Evolutionary conservation across 768 basidiomycete genomes (phyloP).

Genomic region (Rhizopogon sp.): DNA sequence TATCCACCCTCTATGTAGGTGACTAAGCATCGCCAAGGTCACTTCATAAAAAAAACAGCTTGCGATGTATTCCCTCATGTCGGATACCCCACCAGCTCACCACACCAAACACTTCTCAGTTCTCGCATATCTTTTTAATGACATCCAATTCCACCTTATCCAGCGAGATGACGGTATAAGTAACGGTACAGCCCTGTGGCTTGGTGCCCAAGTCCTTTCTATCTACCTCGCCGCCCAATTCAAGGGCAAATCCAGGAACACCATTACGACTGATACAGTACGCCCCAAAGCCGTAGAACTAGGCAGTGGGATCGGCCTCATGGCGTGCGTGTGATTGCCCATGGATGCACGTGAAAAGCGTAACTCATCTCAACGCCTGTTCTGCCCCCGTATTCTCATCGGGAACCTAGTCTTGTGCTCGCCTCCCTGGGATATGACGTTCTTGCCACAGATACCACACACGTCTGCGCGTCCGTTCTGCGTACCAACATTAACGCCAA

Average conservation of each 20-base stretch:
- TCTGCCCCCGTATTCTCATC: not conserved
- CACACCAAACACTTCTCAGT: slow-evolving; percentile 55
- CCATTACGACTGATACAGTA: not conserved
- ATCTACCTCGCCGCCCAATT: slow-evolving; percentile 47
- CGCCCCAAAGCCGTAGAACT: slow-evolving; percentile 60
- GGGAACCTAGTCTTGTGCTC: slow-evolving; percentile 49
- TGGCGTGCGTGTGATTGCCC: slow-evolving; percentile 46
- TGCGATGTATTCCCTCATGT: not conserved
- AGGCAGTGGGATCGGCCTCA: slow-evolving; percentile 79
- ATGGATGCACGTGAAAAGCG: too few relatives aligned
- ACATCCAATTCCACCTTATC: slow-evolving; percentile 38
- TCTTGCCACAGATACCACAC: slow-evolving; percentile 67
- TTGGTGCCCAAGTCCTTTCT: slow-evolving; percentile 73
- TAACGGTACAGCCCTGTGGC: slow-evolving; percentile 84
- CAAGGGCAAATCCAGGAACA: slow-evolving; percentile 26
- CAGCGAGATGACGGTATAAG: slow-evolving; percentile 59
- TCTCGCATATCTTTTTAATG: slow-evolving; percentile 41
- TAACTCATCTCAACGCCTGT: not conserved
- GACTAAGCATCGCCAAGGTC: too few relatives aligned
- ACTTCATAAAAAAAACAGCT: too few relatives aligned
- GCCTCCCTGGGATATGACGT: slow-evolving; percentile 70
- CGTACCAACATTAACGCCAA: slow-evolving; percentile 56
- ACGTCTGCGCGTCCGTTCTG: slow-evolving; percentile 62
- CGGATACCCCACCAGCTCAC: slow-evolving; percentile 42
- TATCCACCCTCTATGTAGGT: too few relatives aligned